These are phyloP conservation scores for Nemania sp. DNA, from an alignment of 2,329 filamentous ascomycete species.

Conservation along the genomic window DNA sequence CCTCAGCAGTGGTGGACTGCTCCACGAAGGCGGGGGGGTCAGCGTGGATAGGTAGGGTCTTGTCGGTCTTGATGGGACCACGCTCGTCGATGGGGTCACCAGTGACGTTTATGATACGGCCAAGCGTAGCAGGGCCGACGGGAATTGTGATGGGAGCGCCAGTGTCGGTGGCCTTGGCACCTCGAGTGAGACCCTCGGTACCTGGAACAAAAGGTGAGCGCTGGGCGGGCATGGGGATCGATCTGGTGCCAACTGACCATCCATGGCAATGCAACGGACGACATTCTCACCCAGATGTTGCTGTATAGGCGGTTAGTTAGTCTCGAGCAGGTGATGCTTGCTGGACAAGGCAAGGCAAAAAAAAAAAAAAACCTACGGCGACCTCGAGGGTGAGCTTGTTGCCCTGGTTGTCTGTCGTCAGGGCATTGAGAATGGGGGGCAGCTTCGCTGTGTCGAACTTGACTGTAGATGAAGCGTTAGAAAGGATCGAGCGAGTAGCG, in stretches of 20 bases:
- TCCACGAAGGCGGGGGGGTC: slow-evolving; percentile 91
- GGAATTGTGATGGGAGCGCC: slow-evolving; percentile 95
- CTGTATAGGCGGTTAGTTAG: slow-evolving; percentile 57
- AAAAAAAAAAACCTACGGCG: slow-evolving; percentile 68
- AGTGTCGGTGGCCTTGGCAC: slow-evolving; percentile 82
- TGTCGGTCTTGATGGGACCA: slow-evolving; percentile 93
- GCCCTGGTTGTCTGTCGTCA: slow-evolving; percentile 88
- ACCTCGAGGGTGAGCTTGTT: slow-evolving; percentile 97
- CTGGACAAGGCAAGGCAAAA: too few relatives aligned
- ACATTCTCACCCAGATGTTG: slow-evolving; percentile 99
- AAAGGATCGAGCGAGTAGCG: slow-evolving; percentile 12
- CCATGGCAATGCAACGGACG: slow-evolving; percentile 99
- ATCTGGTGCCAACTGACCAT: slow-evolving; percentile 68
- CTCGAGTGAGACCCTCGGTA: slow-evolving; percentile 99
- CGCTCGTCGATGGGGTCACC: slow-evolving; percentile 99
- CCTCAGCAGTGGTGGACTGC: slow-evolving; percentile 94
- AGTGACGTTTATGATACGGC: slow-evolving; percentile 99
- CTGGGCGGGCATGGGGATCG: slow-evolving; percentile 12
- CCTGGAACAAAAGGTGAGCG: slow-evolving; percentile 55
- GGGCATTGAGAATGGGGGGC: slow-evolving; percentile 95
- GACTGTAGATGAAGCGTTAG: slow-evolving; percentile 62
- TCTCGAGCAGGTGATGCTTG: slow-evolving; percentile 5
- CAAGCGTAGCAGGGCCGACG: slow-evolving; percentile 89
- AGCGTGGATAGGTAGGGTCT: slow-evolving; percentile 88
- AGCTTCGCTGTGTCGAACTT: slow-evolving; percentile 96